Conservation (phyloP, 192 early-diverging fungal species). For the Endogone sp. region DNA sequence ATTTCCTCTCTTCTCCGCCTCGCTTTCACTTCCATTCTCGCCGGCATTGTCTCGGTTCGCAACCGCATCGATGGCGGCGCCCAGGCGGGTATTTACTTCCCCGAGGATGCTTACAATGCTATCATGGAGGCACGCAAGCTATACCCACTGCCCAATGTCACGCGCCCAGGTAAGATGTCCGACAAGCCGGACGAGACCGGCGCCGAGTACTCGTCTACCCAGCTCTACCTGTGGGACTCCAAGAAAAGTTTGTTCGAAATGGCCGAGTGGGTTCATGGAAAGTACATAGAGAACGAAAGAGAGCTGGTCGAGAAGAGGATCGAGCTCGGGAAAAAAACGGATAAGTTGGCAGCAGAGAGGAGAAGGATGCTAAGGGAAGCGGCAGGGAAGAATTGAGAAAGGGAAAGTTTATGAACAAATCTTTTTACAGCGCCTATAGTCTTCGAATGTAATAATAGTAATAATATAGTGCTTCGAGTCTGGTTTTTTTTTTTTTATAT, state of each 20-base stretch:
- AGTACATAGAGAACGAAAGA: constrained; percentile 5
- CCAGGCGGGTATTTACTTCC: constrained; percentile 21
- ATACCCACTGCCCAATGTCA: constrained; percentile 21
- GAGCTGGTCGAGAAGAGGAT: background rate
- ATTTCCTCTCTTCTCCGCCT: constrained; percentile 16
- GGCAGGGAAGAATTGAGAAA: background rate
- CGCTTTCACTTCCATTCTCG: constrained; percentile 17
- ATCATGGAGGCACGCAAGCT: constrained; percentile 27
- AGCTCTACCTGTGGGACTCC: constrained; percentile 30
- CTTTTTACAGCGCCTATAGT: too few species aligned
- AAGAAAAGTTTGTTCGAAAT: constrained; percentile 16
- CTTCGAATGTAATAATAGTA: too few species aligned
- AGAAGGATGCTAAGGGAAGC: background rate
- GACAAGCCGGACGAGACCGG: constrained; percentile 23
- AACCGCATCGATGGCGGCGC: constrained; percentile 1
- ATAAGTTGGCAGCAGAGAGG: background rate
- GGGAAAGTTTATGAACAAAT: background rate
- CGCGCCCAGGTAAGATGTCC: constrained; percentile 9
- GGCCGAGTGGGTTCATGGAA: constrained; percentile 19
- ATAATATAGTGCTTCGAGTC: too few species aligned
- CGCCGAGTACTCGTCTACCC: constrained; percentile 29
- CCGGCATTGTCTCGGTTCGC: constrained; percentile 28
- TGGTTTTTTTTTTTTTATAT: too few species aligned
- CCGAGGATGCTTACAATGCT: constrained; percentile 24
- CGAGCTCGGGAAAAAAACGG: background rate